phyloP scores from a whole-genome alignment of 768 basidiomycete species.

The Baorangia bicolor region DNA sequence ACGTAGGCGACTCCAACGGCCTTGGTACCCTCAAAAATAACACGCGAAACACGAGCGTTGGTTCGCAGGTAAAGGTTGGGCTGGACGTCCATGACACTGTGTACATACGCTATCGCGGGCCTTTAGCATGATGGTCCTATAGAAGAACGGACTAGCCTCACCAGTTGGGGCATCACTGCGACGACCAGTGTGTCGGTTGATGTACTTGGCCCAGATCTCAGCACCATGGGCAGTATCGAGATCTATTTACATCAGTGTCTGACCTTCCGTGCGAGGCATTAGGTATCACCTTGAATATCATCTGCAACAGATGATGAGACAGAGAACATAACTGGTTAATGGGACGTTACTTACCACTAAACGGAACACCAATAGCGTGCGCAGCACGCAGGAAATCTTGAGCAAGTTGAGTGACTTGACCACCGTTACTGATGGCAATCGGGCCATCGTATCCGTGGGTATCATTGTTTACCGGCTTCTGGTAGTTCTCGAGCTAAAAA shows the following conservation, averaged over 20 bases:
- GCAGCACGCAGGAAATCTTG: slow-evolving; percentile 69
- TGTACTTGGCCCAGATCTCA: slow-evolving; percentile 77
- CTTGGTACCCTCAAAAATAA: slow-evolving; percentile 71
- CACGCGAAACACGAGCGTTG: slow-evolving; percentile 64
- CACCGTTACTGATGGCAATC: slow-evolving; percentile 73
- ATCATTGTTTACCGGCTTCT: slow-evolving; percentile 66
- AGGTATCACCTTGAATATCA: slow-evolving; percentile 53
- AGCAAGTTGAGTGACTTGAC: slow-evolving; percentile 58
- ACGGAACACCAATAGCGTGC: slow-evolving; percentile 60
- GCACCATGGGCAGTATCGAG: slow-evolving; percentile 58
- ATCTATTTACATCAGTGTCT: slow-evolving; percentile 36
- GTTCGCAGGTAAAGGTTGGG: slow-evolving; percentile 64
- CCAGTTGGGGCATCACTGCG: slow-evolving; percentile 72
- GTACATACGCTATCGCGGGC: slow-evolving; percentile 51
- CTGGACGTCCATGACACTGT: slow-evolving; percentile 70
- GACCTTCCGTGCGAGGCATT: neutral
- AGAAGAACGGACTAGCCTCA: slow-evolving; percentile 20
- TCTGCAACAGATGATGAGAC: slow-evolving; percentile 35
- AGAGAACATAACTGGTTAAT: neutral
- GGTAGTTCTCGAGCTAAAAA: slow-evolving; percentile 66
- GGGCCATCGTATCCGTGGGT: slow-evolving; percentile 72
- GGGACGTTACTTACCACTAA: slow-evolving; percentile 47
- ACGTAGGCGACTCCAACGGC: slow-evolving; percentile 73
- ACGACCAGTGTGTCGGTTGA: slow-evolving; percentile 70
- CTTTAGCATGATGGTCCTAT: neutral